Percentiles rank a stretch among this genome's conserved stretches.
Conservation (phyloP, 1,284 basidiomycete genomes). For the Trichosporon sp. region DNA sequence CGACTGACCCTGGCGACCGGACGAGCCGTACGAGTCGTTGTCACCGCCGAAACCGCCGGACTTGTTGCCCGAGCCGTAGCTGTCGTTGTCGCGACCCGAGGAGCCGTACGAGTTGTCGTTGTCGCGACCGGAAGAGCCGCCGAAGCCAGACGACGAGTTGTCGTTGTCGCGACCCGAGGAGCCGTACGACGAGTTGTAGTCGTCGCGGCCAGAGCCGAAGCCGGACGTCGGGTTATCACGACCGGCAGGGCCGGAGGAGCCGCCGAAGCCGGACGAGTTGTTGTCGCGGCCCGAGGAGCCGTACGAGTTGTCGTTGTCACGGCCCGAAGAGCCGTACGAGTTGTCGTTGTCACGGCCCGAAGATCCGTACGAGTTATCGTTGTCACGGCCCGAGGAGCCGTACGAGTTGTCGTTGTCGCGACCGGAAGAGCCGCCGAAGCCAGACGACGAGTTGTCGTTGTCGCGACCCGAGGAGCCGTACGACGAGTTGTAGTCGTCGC, state of each 20-base stretch:
- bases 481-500: slow-evolving; percentile 20
- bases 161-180: slow-evolving; percentile 17
- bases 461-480: slow-evolving; percentile 23
- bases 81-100: slow-evolving; percentile 10
- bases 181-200: slow-evolving; percentile 20
- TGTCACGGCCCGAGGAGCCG: slow-evolving; percentile 19
- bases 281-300: slow-evolving; percentile 21
- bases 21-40: slow-evolving; percentile 17
- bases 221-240: slow-evolving; percentile 16
- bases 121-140: neutral
- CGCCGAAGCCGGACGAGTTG: slow-evolving; percentile 21
- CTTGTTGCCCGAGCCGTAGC: neutral
- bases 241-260: slow-evolving; percentile 22
- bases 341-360: slow-evolving; percentile 15
- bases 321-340: slow-evolving; percentile 12
- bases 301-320: slow-evolving; percentile 16
- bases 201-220: slow-evolving; percentile 4
- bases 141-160: slow-evolving; percentile 18
- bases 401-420: slow-evolving; percentile 17
- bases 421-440: slow-evolving; percentile 10
- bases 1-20: neutral
- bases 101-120: slow-evolving; percentile 20
- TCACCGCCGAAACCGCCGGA: slow-evolving; percentile 17
- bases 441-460: neutral
- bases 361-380: slow-evolving; percentile 21